phyloP scores from a whole-genome alignment of 2,329 filamentous ascomycete species.

The Balansia obtecta region DNA sequence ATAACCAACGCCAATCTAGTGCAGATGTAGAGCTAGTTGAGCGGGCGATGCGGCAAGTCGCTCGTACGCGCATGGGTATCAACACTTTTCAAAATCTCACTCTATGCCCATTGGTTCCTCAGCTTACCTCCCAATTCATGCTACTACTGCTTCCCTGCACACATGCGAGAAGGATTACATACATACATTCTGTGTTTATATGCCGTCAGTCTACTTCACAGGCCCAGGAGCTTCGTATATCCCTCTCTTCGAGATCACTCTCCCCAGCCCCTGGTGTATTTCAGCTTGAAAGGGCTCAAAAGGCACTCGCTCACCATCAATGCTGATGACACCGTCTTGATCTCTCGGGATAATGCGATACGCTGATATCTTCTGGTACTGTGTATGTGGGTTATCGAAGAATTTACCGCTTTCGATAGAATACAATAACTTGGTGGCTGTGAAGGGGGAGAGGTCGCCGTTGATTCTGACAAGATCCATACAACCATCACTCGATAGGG shows the following conservation, averaged over 20 bases:
- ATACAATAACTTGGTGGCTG: conserved; percentile 56
- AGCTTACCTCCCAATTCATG: no score
- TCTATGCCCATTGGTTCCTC: no score
- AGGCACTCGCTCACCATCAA: conserved; percentile 80
- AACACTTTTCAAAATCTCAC: no score
- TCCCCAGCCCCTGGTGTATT: conserved; percentile 69
- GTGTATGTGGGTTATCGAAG: conserved; percentile 67
- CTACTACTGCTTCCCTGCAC: no score
- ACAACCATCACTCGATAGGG: conserved; percentile 70
- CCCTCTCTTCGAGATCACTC: conserved; percentile 67
- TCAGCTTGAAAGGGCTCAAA: conserved; percentile 90
- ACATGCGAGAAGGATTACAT: no score
- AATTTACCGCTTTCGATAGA: conserved; percentile 61
- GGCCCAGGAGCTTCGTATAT: conserved; percentile 56
- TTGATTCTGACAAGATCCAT: conserved; percentile 76
- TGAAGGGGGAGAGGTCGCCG: conserved; percentile 56
- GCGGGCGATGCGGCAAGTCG: no score
- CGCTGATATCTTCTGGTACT: conserved; percentile 74
- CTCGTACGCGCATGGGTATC: no score
- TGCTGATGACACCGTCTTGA: conserved; percentile 75
- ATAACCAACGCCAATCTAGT: no score
- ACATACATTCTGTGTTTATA: no score
- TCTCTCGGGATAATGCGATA: conserved; percentile 72
- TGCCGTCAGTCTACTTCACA: conserved; percentile 24
- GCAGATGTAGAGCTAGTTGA: no score